These are phyloP conservation scores for Neltuma alba DNA, from an alignment of 306 rosid genomes.

Conservation along the genomic window DNA sequence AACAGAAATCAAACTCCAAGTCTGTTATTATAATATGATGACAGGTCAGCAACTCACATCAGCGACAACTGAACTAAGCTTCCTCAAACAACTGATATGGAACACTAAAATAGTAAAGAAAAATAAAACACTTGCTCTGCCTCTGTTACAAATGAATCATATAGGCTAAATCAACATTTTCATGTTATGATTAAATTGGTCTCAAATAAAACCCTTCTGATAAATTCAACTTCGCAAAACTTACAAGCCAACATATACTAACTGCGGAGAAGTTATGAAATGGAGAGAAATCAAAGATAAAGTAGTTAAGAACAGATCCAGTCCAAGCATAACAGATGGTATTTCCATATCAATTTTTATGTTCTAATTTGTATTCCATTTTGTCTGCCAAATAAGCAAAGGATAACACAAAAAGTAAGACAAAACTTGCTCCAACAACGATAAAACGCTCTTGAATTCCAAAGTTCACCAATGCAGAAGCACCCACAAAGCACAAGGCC, in stretches of 20 bases:
- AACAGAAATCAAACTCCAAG: not conserved
- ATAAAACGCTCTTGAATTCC: not conserved
- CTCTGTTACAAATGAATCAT: not conserved
- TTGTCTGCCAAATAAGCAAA: not conserved
- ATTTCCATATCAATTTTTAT: not conserved
- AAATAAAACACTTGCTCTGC: not conserved
- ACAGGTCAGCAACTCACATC: not conserved
- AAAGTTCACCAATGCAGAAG: constrained; percentile 9
- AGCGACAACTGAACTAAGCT: not conserved
- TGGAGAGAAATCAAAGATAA: not conserved
- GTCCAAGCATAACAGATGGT: not conserved
- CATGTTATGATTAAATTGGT: not conserved
- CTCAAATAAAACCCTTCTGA: not conserved
- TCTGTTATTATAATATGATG: not conserved
- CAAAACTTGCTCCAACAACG: constrained; percentile 1
- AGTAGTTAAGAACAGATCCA: not conserved
- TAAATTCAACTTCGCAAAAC: constrained; percentile 31
- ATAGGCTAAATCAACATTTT: not conserved
- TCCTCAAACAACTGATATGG: constrained; percentile 37
- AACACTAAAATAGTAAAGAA: constrained; percentile 37
- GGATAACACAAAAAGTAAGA: not conserved
- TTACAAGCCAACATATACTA: constrained; percentile 28
- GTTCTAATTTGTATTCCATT: not conserved
- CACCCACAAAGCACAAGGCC: not conserved
- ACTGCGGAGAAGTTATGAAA: not conserved